Evolutionary conservation across 1,284 basidiomycete genomes (phyloP).

Genomic region (Naganishia liquefaciens): DNA sequence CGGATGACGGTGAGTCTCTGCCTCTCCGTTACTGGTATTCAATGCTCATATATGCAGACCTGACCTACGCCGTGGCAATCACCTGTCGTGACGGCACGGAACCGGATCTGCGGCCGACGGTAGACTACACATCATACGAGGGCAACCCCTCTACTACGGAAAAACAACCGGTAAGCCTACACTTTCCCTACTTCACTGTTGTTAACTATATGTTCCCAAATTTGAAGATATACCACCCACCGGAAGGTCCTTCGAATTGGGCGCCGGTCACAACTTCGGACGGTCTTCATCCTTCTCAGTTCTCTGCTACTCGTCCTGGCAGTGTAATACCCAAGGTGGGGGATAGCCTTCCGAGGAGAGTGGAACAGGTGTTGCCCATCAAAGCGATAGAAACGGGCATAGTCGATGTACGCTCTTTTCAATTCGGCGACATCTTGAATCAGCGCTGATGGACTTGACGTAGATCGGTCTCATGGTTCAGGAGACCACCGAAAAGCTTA

Average conservation of each 20-base stretch:
- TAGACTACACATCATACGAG: slow-evolving; percentile 27
- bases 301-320: slow-evolving; percentile 61
- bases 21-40: not conserved
- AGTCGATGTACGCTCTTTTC: slow-evolving; percentile 65
- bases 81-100: slow-evolving; percentile 72
- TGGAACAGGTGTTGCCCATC: slow-evolving; percentile 54
- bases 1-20: slow-evolving; percentile 51
- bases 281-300: slow-evolving; percentile 14
- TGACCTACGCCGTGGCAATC: slow-evolving; percentile 77
- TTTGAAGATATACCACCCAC: slow-evolving; percentile 18
- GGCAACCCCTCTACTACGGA: slow-evolving; percentile 6
- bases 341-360: not conserved
- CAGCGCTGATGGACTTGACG: not conserved
- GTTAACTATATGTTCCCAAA: not conserved
- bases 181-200: not conserved
- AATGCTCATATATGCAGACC: slow-evolving; percentile 53
- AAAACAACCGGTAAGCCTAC: slow-evolving; percentile 21
- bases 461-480: slow-evolving; percentile 33
- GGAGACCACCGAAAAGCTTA: slow-evolving; percentile 26
- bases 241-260: slow-evolving; percentile 25
- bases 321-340: not conserved
- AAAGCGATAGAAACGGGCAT: slow-evolving; percentile 81
- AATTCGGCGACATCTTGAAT: not conserved
- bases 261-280: slow-evolving; percentile 22
- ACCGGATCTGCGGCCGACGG: slow-evolving; percentile 56